Evolutionary conservation across 2,329 filamentous ascomycete genomes (phyloP).

Genomic region (Tolypocladium pustulatum): DNA sequence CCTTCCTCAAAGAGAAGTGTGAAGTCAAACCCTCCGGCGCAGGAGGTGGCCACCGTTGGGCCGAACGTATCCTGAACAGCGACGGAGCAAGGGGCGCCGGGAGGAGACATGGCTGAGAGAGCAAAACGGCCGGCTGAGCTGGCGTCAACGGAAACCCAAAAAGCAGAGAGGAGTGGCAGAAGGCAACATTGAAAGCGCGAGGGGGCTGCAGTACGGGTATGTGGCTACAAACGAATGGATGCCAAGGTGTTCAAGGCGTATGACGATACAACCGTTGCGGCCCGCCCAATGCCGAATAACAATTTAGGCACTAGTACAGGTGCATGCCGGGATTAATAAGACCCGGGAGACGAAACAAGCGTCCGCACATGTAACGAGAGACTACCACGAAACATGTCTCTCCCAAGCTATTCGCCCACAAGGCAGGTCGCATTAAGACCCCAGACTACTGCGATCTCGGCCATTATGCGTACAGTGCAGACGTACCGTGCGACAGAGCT

Average conservation of each 20-base stretch:
- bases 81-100: slow-evolving; percentile 3
- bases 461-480: not conserved
- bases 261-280: not conserved
- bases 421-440: not conserved
- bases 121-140: not conserved
- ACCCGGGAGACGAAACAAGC: not conserved
- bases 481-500: not conserved
- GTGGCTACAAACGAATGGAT: not conserved
- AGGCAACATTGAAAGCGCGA: not conserved
- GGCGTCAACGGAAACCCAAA: not conserved
- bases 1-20: slow-evolving; percentile 17
- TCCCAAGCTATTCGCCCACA: not conserved
- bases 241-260: not conserved
- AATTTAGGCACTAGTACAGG: not conserved
- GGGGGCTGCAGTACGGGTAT: not conserved
- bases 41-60: slow-evolving; percentile 7
- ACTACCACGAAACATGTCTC: not conserved
- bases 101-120: slow-evolving; percentile 1
- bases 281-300: not conserved
- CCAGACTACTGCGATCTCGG: not conserved
- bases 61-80: slow-evolving; percentile 8
- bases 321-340: not conserved
- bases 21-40: slow-evolving; percentile 17
- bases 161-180: not conserved
- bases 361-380: not conserved